Percentiles rank a stretch among this genome's conserved stretches.
Conservation (phyloP, 106 monocot species). For the Dendrobium officinale region DNA sequence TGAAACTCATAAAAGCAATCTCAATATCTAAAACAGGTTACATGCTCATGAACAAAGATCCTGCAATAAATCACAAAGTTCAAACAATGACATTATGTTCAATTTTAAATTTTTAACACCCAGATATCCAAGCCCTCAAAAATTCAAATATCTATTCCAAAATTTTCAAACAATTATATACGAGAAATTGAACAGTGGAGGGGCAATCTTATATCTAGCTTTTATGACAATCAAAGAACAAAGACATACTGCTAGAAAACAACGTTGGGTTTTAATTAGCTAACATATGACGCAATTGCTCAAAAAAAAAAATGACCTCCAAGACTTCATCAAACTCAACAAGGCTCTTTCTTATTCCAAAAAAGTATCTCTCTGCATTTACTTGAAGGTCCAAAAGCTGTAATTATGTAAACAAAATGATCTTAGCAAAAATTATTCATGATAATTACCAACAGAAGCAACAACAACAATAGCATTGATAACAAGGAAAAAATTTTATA, state of each 20-base stretch:
- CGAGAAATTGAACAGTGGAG: neutral
- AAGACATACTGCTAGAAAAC: neutral
- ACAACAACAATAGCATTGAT: conserved; percentile 7
- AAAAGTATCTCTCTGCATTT: conserved; percentile 94
- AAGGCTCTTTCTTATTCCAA: conserved; percentile 92
- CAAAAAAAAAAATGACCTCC: conserved; percentile 38
- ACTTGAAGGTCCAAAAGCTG: conserved; percentile 91
- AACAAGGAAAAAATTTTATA: conserved; percentile 1
- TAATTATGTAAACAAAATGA: conserved; percentile 6
- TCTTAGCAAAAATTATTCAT: conserved; percentile 8
- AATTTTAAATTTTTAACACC: neutral
- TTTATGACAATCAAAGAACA: neutral
- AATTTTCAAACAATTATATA: neutral
- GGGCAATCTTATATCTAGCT: neutral
- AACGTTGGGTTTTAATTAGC: conserved; percentile 2
- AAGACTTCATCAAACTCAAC: conserved; percentile 99
- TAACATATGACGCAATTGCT: neutral
- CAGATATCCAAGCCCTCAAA: neutral
- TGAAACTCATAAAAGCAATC: neutral
- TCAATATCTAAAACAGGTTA: neutral
- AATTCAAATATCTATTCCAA: neutral
- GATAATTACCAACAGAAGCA: neutral
- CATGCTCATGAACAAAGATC: neutral
- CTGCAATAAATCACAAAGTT: neutral
- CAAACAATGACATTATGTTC: neutral